Evolutionary conservation across 2,329 filamentous ascomycete genomes (phyloP), one percentile per base, ranked within the genome.

Genomic region (Fusarium guadeloupense): DNA sequence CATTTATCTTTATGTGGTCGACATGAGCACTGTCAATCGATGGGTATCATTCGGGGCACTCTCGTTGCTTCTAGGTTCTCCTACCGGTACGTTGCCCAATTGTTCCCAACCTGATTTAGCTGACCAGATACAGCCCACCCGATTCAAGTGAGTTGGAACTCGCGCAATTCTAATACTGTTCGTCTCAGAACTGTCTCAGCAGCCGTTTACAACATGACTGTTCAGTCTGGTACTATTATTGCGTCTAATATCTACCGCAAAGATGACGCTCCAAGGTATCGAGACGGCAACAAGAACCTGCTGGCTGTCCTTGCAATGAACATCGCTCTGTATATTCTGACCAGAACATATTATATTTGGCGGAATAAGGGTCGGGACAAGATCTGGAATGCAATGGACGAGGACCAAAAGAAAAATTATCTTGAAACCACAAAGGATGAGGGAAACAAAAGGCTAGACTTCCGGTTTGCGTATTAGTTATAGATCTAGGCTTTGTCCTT

Each of bases 121-220:
- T 31, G 34, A 55, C 43, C 26, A 46, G 45, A 34, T 40, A 19
- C 23, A 59, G 59, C 77, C 3, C 80, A 83, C 52, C 77, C 81
- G 0, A 81, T 83, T 33, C 80, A 82, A 59, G 80, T 82, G 3
- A 79, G 72, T 16, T 82, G 80, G 80, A 78, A 77, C 59, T 80
- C 77, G 1, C 77, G 83, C 40, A 90, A 90, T 66, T 83, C 85
- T 3, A 86, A 87, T 58, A 80, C 82, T 1, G 87, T 90, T 8
- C 79, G 86, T 9, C 85, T 84, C 5, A 77, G 87, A 6, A 85
- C 87, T 2, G 85, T 90, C 2, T 85, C 85, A 0, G 83, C 85
- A 1, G 86, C 85, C 21, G 69, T 83, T 28, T 66, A 57, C 20
- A 74, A 71, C 54, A 78, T 81, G 74, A 75, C 76, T 42, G 78